Evolutionary conservation across 345 rosid species (phyloP), one percentile per base, ranked within the genome.

Genomic region (Euclidium syriacum): DNA sequence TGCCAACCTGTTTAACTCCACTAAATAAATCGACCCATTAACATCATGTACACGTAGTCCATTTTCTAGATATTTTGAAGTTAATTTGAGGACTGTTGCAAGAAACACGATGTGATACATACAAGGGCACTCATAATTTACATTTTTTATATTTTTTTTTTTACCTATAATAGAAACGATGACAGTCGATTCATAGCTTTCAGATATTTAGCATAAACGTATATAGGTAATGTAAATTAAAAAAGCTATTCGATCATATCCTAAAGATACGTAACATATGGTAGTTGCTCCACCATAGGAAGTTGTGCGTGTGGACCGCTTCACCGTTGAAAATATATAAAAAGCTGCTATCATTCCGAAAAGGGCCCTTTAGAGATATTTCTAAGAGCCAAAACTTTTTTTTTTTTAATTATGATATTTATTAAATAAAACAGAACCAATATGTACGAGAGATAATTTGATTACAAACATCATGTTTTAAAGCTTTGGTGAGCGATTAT

Each of bases 241-340:
- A n/a, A n/a, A n/a, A n/a, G n/a, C n/a, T 69, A 68, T 51, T 60
- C 61, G 67, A 60, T 60, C 46, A 60, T 68, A 68, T 68, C 40
- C 48, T 33, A 60, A 42, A 18, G 67, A 43, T 53, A 69, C 52
- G 62, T 20, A 36, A 24, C 74, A 62, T 70, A 62, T 62, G 62
- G 74, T 44, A 46, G 57, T 70, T 70, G 74, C 68, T 62, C 74
- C 74, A 70, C 74, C 57, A 68, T 47, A 62, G 68, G 68, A 53
- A 46, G 63, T 70, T 70, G 74, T 62, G 74, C 74, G 68, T 46
- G 74, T 70, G 74, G 74, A 62, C 68, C 74, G 74, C 27, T 46
- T 70, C 63, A 62, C 54, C 32, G 73, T 69, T 69, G 73, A 69
- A 60, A 69, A 60, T 51, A n/a, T 25, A 7, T 10, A 25, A 29